Evolutionary conservation across 495 filamentous ascomycete species (phyloP).

Genomic region (Trichoderma virens): DNA sequence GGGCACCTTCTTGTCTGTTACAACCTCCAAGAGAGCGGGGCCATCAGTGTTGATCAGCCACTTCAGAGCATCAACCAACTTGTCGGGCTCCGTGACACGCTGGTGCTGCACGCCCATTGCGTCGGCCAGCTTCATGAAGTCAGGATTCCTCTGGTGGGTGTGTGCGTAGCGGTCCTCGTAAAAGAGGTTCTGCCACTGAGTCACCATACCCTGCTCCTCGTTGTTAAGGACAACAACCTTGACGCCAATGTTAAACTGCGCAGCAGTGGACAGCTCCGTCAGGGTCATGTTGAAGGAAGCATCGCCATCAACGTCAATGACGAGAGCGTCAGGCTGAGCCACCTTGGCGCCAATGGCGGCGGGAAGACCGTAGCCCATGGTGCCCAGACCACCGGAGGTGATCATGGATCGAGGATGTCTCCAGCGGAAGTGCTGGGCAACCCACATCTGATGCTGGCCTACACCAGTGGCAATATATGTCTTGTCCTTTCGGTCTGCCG

Average conservation of each 20-base stretch:
- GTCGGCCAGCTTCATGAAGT: slow-evolving; percentile 78
- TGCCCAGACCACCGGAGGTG: slow-evolving; percentile 86
- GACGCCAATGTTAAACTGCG: slow-evolving; percentile 86
- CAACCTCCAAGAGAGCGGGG: slow-evolving; percentile 55
- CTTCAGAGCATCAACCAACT: slow-evolving; percentile 68
- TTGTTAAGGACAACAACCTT: slow-evolving; percentile 93
- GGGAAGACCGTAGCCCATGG: slow-evolving; percentile 92
- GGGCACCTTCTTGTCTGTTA: slow-evolving; percentile 84
- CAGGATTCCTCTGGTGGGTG: slow-evolving; percentile 82
- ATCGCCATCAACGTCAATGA: slow-evolving; percentile 93
- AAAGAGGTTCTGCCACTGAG: slow-evolving; percentile 91
- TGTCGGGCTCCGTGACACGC: slow-evolving; percentile 56
- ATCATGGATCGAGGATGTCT: slow-evolving; percentile 77
- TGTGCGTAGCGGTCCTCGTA: slow-evolving; percentile 89
- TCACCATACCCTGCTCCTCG: slow-evolving; percentile 96
- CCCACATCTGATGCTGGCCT: slow-evolving; percentile 97
- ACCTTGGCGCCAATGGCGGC: slow-evolving; percentile 93
- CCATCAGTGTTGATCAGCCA: slow-evolving; percentile 83
- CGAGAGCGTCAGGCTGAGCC: slow-evolving; percentile 72
- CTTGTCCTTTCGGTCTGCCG: slow-evolving; percentile 61
- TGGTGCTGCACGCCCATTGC: slow-evolving; percentile 72
- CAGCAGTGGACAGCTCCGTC: slow-evolving; percentile 81
- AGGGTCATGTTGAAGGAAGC: slow-evolving; percentile 97
- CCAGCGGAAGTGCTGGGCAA: slow-evolving; percentile 92
- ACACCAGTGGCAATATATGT: slow-evolving; percentile 88